These are phyloP conservation scores for Pythium myriotylum DNA, from an alignment of 352 stramenopile genomes.

Conservation along the genomic window DNA sequence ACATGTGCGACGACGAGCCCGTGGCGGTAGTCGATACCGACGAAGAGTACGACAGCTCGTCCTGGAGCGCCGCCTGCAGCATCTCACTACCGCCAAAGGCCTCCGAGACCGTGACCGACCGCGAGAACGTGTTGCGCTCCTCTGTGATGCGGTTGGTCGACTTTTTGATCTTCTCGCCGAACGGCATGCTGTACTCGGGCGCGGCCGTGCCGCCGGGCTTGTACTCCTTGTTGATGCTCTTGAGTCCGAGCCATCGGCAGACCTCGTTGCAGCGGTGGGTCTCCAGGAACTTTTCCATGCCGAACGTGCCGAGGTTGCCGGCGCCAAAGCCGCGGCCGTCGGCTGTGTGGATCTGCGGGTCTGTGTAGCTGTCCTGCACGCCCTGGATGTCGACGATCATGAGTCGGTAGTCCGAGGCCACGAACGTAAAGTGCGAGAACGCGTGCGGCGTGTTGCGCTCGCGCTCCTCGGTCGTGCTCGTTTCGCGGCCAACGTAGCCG, in stretches of 20 bases:
- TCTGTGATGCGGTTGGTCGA: slow-evolving; percentile 82
- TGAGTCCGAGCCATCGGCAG: slow-evolving; percentile 78
- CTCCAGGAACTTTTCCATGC: slow-evolving; percentile 88
- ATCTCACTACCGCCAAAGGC: slow-evolving; percentile 56
- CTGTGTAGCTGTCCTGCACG: slow-evolving; percentile 83
- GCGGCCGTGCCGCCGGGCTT: slow-evolving; percentile 78
- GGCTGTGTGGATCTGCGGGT: slow-evolving; percentile 82
- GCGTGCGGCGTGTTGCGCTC: slow-evolving; percentile 84
- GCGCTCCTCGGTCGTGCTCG: slow-evolving; percentile 75
- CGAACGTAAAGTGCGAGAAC: slow-evolving; percentile 87
- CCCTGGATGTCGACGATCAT: slow-evolving; percentile 90
- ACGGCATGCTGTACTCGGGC: slow-evolving; percentile 79
- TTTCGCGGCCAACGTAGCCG: slow-evolving; percentile 80
- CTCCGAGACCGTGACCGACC: slow-evolving; percentile 78
- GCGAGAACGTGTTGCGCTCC: slow-evolving; percentile 80
- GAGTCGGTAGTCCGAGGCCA: slow-evolving; percentile 79
- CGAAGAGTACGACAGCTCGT: slow-evolving; percentile 28
- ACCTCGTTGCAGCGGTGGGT: slow-evolving; percentile 88
- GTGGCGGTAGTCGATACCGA: slow-evolving; percentile 27
- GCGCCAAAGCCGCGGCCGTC: slow-evolving; percentile 82
- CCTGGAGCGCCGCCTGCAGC: slow-evolving; percentile 7
- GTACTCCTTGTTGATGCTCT: slow-evolving; percentile 78
- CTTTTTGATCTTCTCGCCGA: slow-evolving; percentile 78
- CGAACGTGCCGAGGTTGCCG: slow-evolving; percentile 81
- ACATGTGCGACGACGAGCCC: slow-evolving; percentile 40